Percentiles rank a stretch among this genome's conserved stretches.
Conservation (phyloP, 1,284 basidiomycete species). For the Pseudozyma sp. region DNA sequence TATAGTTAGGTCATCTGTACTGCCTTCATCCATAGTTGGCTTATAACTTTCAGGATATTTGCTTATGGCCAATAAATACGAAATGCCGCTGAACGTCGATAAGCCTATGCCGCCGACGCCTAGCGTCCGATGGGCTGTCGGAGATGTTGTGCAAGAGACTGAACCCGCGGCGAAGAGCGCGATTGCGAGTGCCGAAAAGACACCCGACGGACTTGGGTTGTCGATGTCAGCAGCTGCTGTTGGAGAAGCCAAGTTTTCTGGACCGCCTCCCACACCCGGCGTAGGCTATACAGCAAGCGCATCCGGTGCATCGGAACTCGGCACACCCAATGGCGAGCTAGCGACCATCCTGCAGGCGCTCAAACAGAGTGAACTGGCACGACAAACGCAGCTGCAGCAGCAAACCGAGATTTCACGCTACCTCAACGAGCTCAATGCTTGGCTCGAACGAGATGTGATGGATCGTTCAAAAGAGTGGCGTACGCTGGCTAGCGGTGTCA, state of each 20-base stretch:
- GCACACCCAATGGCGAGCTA: constrained; percentile 37
- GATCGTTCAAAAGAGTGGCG: constrained; percentile 62
- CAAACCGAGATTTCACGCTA: constrained; percentile 63
- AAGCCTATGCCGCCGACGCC: constrained; percentile 50
- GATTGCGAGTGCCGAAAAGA: constrained; percentile 10
- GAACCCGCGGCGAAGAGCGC: background rate
- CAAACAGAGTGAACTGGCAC: constrained; percentile 53
- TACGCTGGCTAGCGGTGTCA: constrained; percentile 53
- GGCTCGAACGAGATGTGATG: constrained; percentile 59
- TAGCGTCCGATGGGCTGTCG: constrained; percentile 35
- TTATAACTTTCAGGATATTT: no score
- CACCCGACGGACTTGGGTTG: constrained; percentile 31
- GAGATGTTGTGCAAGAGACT: constrained; percentile 16
- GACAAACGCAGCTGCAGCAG: constrained; percentile 53
- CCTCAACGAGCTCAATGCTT: constrained; percentile 62
- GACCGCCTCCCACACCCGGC: constrained; percentile 36
- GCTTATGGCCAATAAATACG: constrained; percentile 28
- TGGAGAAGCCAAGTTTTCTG: constrained; percentile 30
- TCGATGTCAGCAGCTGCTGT: constrained; percentile 37
- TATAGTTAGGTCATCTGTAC: no score
- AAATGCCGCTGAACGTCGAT: constrained; percentile 22
- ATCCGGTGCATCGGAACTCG: constrained; percentile 16
- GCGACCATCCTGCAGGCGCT: constrained; percentile 51
- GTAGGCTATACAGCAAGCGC: constrained; percentile 24
- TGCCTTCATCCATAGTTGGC: no score